A percentile compares a stretch with the other conserved stretches of the same genome.
Conservation (phyloP, 352 stramenopile species). For the Phytophthora multivora region DNA sequence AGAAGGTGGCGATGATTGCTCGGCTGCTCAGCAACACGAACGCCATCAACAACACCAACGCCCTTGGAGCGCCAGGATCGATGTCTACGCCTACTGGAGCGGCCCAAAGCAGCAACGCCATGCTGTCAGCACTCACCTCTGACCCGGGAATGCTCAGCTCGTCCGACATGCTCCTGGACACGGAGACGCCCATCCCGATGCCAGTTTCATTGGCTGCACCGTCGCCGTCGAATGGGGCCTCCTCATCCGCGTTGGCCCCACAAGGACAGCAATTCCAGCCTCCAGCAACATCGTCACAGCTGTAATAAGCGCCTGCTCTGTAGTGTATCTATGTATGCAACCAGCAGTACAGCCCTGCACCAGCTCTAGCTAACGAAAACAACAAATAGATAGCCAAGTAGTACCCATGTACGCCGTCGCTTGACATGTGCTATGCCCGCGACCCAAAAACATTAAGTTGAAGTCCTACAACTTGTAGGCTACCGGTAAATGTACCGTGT, state of each 20-base stretch:
- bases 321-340: constrained; percentile 39
- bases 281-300: constrained; percentile 27
- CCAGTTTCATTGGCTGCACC: constrained; percentile 37
- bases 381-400: constrained; percentile 41
- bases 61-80: constrained; percentile 3
- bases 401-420: constrained; percentile 1
- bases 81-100: constrained; percentile 2
- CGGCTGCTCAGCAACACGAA: constrained; percentile 86
- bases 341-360: constrained; percentile 10
- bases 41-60: constrained; percentile 62
- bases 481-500: too few relatives aligned
- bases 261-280: constrained; percentile 29
- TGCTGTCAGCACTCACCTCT: constrained; percentile 34
- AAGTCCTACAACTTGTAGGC: neutral
- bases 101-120: constrained; percentile 16
- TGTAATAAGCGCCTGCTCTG: constrained; percentile 10
- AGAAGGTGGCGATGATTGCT: constrained; percentile 90
- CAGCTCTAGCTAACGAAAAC: constrained; percentile 13
- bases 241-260: constrained; percentile 28
- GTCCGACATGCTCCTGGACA: constrained; percentile 43
- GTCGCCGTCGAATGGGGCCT: constrained; percentile 21
- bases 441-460: neutral
- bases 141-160: constrained; percentile 38
- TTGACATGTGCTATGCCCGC: constrained; percentile 2
- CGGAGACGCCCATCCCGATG: constrained; percentile 59